Conservation (phyloP, 2,329 filamentous ascomycete species). For the Botrytis deweyae region DNA sequence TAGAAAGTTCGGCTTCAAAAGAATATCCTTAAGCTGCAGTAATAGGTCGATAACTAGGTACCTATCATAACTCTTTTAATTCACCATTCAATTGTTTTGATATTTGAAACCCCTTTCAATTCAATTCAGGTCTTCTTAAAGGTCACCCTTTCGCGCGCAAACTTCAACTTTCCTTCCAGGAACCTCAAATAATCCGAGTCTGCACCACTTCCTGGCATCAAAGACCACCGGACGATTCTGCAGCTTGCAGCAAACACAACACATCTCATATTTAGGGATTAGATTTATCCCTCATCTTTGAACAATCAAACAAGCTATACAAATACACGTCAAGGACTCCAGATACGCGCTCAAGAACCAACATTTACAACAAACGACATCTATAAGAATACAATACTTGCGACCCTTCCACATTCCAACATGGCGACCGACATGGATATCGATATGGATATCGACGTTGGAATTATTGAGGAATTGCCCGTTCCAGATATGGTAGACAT, state of each 20-base stretch:
- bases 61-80: background rate
- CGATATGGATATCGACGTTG: constrained; percentile 72
- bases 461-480: constrained; percentile 45
- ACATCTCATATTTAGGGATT: background rate
- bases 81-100: background rate
- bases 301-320: background rate
- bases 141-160: background rate
- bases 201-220: background rate
- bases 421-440: constrained; percentile 61
- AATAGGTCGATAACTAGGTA: background rate
- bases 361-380: background rate
- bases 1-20: background rate
- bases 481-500: constrained; percentile 19
- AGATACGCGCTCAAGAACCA: background rate
- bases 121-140: background rate
- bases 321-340: background rate
- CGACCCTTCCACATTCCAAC: constrained; percentile 13
- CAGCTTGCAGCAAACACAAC: background rate
- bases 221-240: background rate
- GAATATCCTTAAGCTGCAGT: background rate
- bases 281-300: background rate
- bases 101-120: background rate
- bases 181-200: background rate
- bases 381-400: background rate
- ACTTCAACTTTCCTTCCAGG: background rate